Evolutionary conservation across 202 grass and related monocot genomes (phyloP).

Genomic region (Cymbopogon flexuosus): DNA sequence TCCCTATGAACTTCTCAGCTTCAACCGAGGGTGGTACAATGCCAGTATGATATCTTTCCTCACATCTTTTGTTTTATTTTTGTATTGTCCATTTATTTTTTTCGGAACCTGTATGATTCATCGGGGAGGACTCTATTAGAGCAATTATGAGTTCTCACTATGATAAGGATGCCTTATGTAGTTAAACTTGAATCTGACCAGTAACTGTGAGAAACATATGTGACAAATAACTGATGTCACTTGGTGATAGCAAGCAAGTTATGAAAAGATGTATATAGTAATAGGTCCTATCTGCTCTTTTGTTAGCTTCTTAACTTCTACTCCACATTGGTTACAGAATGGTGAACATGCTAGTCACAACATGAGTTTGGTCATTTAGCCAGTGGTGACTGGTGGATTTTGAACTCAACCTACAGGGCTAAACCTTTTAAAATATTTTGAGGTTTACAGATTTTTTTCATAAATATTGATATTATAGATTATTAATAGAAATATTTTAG

Average conservation of each 20-base stretch:
- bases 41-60: conserved; percentile 40
- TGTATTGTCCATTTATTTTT: background rate
- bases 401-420: background rate
- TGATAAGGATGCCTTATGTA: background rate
- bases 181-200: background rate
- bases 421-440: background rate
- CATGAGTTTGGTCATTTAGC: background rate
- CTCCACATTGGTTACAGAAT: background rate
- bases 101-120: no score
- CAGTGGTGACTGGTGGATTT: background rate
- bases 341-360: background rate
- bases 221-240: background rate
- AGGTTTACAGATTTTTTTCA: background rate
- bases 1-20: conserved; percentile 79
- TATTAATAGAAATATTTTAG: background rate
- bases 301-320: background rate
- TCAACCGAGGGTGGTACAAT: conserved; percentile 50
- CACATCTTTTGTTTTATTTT: background rate
- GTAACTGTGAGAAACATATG: background rate
- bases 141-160: background rate
- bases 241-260: background rate
- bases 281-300: background rate
- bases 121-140: background rate
- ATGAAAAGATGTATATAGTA: background rate
- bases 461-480: background rate